A percentile compares a stretch with the other conserved stretches of the same genome.
phyloP scores from a whole-genome alignment of 768 basidiomycete species.

The Auricularia sp. region DNA sequence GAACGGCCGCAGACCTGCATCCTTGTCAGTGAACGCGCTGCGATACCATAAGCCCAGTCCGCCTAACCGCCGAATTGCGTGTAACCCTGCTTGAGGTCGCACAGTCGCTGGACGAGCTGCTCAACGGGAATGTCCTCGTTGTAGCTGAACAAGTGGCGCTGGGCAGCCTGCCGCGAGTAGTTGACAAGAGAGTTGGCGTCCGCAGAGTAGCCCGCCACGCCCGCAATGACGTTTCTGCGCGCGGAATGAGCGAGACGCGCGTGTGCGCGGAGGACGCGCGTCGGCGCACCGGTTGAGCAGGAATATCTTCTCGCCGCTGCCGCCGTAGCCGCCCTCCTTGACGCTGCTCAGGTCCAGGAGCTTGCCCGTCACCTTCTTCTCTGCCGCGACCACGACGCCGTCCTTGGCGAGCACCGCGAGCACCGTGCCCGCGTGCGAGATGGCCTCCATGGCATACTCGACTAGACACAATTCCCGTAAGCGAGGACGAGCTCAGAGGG shows the following conservation, averaged over 20 bases:
- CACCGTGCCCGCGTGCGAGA: constrained; percentile 90
- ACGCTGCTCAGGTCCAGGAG: constrained; percentile 81
- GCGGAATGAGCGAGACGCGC: constrained; percentile 4
- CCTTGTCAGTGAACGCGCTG: neutral
- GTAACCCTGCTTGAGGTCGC: constrained; percentile 97
- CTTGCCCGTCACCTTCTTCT: constrained; percentile 98
- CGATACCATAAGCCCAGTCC: constrained; percentile 5
- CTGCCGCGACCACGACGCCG: constrained; percentile 84
- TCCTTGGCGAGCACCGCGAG: constrained; percentile 87
- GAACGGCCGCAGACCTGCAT: constrained; percentile 85
- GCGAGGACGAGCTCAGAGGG: constrained; percentile 3
- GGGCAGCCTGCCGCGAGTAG: constrained; percentile 83
- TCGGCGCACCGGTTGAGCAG: constrained; percentile 72
- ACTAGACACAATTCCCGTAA: constrained; percentile 36
- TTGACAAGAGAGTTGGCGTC: constrained; percentile 97
- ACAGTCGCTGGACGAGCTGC: constrained; percentile 83
- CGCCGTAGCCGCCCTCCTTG: constrained; percentile 85
- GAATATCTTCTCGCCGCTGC: constrained; percentile 97
- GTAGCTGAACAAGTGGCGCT: constrained; percentile 78
- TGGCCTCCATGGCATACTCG: constrained; percentile 99
- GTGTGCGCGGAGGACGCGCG: constrained; percentile 3
- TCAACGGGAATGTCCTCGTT: constrained; percentile 99
- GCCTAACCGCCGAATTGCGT: constrained; percentile 85
- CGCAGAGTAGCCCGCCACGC: constrained; percentile 91
- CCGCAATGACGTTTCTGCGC: constrained; percentile 82